These are phyloP conservation scores for Jaapia argillacea DNA, from an alignment of 768 basidiomycete species.

Conservation along the genomic window DNA sequence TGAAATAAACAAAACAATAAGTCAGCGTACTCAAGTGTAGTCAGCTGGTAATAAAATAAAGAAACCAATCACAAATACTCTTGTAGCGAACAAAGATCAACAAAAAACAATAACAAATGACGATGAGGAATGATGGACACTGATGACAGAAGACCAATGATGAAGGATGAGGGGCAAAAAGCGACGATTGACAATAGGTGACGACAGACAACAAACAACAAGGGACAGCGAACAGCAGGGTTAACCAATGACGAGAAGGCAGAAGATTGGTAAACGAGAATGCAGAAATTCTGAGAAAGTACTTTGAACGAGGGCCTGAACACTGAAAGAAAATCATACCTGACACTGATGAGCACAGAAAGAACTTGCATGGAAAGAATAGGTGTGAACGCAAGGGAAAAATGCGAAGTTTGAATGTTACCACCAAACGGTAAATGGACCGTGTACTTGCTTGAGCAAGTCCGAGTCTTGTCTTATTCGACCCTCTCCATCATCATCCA, in stretches of 20 bases:
- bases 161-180: slow-evolving; percentile 51
- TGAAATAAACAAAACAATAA: too few relatives aligned
- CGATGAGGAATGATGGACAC: slow-evolving; percentile 3
- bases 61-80: slow-evolving; percentile 55
- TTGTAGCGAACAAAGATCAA: slow-evolving; percentile 76
- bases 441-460: too few relatives aligned
- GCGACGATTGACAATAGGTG: slow-evolving; percentile 45
- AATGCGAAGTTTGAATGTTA: too few relatives aligned
- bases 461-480: too few relatives aligned
- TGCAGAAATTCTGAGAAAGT: slow-evolving; percentile 57
- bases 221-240: slow-evolving; percentile 58
- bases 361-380: too few relatives aligned
- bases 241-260: slow-evolving; percentile 72
- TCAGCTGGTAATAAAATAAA: not conserved
- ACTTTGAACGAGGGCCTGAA: too few relatives aligned
- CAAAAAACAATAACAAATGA: not conserved
- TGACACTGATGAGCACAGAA: too few relatives aligned
- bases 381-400: too few relatives aligned
- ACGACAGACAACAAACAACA: slow-evolving; percentile 62
- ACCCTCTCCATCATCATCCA: too few relatives aligned
- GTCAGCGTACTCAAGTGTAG: too few relatives aligned
- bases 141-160: slow-evolving; percentile 25
- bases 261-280: slow-evolving; percentile 66
- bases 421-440: too few relatives aligned
- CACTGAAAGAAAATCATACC: too few relatives aligned